phyloP scores from a whole-genome alignment of 2,329 filamentous ascomycete species.

The Aureobasidium lini region DNA sequence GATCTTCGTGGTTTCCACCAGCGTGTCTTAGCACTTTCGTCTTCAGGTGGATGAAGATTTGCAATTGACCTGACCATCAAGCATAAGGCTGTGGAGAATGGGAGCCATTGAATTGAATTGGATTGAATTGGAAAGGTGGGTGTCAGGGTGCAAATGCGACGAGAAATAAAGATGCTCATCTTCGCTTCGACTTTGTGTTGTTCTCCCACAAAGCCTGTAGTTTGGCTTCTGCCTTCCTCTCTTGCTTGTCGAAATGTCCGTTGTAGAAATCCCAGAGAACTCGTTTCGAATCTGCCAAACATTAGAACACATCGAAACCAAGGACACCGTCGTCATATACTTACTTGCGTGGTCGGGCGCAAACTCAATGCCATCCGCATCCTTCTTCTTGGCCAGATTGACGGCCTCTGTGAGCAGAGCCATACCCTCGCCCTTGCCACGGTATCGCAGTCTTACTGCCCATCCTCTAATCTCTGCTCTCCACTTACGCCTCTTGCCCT shows the following conservation, averaged over 20 bases:
- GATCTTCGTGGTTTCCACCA: background rate
- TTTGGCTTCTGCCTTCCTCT: conserved; percentile 45
- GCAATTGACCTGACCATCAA: background rate
- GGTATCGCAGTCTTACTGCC: conserved; percentile 65
- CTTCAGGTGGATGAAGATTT: background rate
- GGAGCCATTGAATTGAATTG: background rate
- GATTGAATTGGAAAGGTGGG: background rate
- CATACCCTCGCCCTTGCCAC: conserved; percentile 63
- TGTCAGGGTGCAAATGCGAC: background rate
- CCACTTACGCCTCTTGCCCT: conserved; percentile 44
- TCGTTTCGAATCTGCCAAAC: conserved; percentile 38
- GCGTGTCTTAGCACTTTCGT: background rate
- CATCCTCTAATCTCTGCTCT: conserved; percentile 71
- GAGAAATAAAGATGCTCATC: conserved; percentile 3
- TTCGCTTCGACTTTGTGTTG: conserved; percentile 22
- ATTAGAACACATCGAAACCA: conserved; percentile 11
- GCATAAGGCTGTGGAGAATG: background rate
- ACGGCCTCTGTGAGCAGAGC: conserved; percentile 69
- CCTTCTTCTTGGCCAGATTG: conserved; percentile 56
- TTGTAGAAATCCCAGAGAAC: conserved; percentile 59
- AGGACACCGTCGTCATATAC: conserved; percentile 20
- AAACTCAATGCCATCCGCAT: conserved; percentile 65
- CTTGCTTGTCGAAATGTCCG: conserved; percentile 50
- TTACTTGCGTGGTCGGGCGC: conserved; percentile 70
- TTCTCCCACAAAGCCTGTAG: conserved; percentile 29